Base-by-base conservation (phyloP, 495 filamentous ascomycete genomes). In the Penicillium steckii region DNA sequence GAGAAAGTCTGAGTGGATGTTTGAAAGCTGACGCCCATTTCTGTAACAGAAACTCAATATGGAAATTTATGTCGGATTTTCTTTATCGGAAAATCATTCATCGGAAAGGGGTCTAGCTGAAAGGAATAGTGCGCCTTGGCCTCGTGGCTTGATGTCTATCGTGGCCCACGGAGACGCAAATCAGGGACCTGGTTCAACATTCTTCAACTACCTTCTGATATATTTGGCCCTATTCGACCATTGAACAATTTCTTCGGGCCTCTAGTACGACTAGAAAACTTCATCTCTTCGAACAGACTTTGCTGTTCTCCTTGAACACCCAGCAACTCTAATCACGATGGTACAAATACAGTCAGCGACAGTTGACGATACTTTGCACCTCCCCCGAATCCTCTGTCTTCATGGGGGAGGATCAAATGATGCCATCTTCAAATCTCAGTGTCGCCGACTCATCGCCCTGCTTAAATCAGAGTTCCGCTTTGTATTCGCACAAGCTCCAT, bases 381-480 rank as follows among this genome's bases (percentile, higher is more conserved):
- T 80, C 25, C 83, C 83, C 10, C 82, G 84, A 33, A 76, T 89
- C 42, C 82, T 88, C 54, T 87, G 82, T 68, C 75, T 88, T 42
- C 84, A 88, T 65, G 85, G 85, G 61, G 84, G 84, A 45, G 83
- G 84, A 52, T 75, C 78, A 43, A 87, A 82, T 56, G 80, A 74
- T 2, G 53, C 70, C n/a, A 77, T 87, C 53, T 87, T 87, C 68
- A 66, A 66, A 19, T 48, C 67, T 1, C 85, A 89, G 66, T 79
- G 77, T 51, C 82, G 84, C 50, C 65, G 66, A 12, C 60, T 88
- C 10, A 65, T 66, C 27, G 50, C 55, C n/a, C 52, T 48, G 8
- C 76, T 88, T 3, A 41, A 55, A 5, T 57, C 68, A 3, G 54
- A 70, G 42, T 87, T 87, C 69, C 78, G 83, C 12, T 66, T 86